phyloP scores from a whole-genome alignment of 2,329 filamentous ascomycete genomes.

The Ophidiomyces ophidiicola region DNA sequence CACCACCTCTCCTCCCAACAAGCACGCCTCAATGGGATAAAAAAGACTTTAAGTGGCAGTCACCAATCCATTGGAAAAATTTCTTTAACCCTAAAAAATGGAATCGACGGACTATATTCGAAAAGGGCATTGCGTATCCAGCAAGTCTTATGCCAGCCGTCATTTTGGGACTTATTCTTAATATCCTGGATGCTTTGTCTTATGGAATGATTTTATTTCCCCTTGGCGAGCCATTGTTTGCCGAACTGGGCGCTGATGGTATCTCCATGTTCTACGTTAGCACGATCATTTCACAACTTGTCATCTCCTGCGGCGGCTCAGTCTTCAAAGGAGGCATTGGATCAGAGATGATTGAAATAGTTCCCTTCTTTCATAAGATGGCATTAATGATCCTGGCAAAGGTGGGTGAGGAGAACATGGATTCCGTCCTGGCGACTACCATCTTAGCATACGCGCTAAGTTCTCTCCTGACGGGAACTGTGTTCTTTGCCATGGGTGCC shows the following conservation, averaged over 20 bases:
- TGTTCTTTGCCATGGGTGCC: slow-evolving; percentile 82
- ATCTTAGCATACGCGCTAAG: slow-evolving; percentile 85
- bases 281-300: slow-evolving; percentile 84
- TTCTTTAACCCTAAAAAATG: slow-evolving; percentile 56
- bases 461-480: slow-evolving; percentile 75
- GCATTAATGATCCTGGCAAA: slow-evolving; percentile 69
- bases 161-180: slow-evolving; percentile 74
- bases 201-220: slow-evolving; percentile 97
- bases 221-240: slow-evolving; percentile 73
- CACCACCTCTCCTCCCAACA: background rate
- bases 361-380: slow-evolving; percentile 99
- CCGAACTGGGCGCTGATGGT: slow-evolving; percentile 74
- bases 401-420: slow-evolving; percentile 67
- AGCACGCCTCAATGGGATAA: background rate
- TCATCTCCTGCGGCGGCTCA: slow-evolving; percentile 73
- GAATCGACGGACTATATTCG: slow-evolving; percentile 54
- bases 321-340: slow-evolving; percentile 84
- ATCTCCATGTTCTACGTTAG: slow-evolving; percentile 99
- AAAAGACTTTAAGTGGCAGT: background rate
- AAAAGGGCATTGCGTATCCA: slow-evolving; percentile 53
- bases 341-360: slow-evolving; percentile 96
- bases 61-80: slow-evolving; percentile 20
- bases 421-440: slow-evolving; percentile 84
- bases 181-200: slow-evolving; percentile 85
- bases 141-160: slow-evolving; percentile 69